A percentile compares a stretch with the other conserved stretches of the same genome.
These are phyloP conservation scores for Mortierella sp. DNA, from an alignment of 371 early-diverging fungal species.

Conservation along the genomic window DNA sequence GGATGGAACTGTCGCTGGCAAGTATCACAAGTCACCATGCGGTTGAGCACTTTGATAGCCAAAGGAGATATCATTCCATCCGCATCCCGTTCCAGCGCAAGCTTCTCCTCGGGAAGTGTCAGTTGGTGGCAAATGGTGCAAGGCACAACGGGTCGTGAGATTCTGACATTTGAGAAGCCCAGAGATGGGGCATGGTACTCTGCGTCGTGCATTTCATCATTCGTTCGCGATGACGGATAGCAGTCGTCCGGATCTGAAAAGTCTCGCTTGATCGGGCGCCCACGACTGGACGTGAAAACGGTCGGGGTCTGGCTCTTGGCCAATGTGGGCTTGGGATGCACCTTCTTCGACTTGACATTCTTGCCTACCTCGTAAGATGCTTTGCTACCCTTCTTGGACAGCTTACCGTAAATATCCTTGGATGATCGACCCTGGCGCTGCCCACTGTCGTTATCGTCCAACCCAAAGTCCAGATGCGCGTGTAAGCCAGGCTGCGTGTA, in stretches of 20 bases:
- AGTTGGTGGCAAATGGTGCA: conserved; percentile 47
- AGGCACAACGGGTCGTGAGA: conserved; percentile 27
- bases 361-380: conserved; percentile 13
- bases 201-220: not conserved
- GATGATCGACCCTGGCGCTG: conserved; percentile 41
- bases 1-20: conserved; percentile 49
- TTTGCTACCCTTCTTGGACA: conserved; percentile 31
- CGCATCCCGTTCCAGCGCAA: conserved; percentile 37
- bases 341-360: conserved; percentile 51
- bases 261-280: conserved; percentile 43
- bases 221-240: conserved; percentile 3
- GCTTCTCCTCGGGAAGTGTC: conserved; percentile 42
- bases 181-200: not conserved
- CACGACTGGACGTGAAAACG: conserved; percentile 48
- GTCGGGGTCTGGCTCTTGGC: conserved; percentile 26
- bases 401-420: conserved; percentile 33
- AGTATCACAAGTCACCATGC: conserved; percentile 43
- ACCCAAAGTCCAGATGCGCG: conserved; percentile 25
- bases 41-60: conserved; percentile 48
- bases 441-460: conserved; percentile 45
- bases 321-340: conserved; percentile 37
- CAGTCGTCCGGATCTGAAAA: conserved; percentile 31
- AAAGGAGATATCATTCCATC: conserved; percentile 29
- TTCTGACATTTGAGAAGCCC: conserved; percentile 13
- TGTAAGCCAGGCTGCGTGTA: conserved; percentile 26